Evolutionary conservation across 2,329 filamentous ascomycete genomes (phyloP), one percentile per base, ranked within the genome.

Genomic region (Trichophyton schoenleinii): DNA sequence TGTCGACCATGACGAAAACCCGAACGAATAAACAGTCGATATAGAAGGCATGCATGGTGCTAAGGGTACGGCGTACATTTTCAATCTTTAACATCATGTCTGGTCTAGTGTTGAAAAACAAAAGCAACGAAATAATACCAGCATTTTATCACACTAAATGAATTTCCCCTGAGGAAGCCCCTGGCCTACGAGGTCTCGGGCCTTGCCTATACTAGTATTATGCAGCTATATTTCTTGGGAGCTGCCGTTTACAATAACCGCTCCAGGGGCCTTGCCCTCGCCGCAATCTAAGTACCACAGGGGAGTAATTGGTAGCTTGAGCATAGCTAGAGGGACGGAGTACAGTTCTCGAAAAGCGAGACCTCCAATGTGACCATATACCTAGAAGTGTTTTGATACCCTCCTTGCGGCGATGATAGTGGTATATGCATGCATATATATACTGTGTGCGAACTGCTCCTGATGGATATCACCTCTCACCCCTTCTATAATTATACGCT

Each of bases 1-100:
- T 48, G 77, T 77, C 11, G 49, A 53, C 49, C 2, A 7, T 22
- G 11, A 48, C n/a, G 44, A 48, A 48, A 18, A 22, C 44, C 44
- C n/a, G 20, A 48, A 48, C n/a, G n/a, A 22, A 48, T 48, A 48
- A 18, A 48, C 20, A 18, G 44, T 25, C 44, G 44, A 25, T 22
- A 18, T 48, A 48, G 44, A 5, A 48, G 44, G 44, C 18, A 48
- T 48, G 44, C 44, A 48, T 48, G 44, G 44, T 48, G 20, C 25
- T 48, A 18, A 48, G 44, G 44, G 44, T 25, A 13, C 18, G 7
- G 44, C 44, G 44, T 48, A 48, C 18, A 48, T 25, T 48, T 48
- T 48, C 44, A 48, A 48, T 48, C 1, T 22, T 48, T 48, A 48
- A 48, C 9, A 22, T 48, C 44, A 48, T 48, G 22, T 18, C 44